Base-by-base conservation (phyloP, 345 rosid species). In the Pistacia vera region DNA sequence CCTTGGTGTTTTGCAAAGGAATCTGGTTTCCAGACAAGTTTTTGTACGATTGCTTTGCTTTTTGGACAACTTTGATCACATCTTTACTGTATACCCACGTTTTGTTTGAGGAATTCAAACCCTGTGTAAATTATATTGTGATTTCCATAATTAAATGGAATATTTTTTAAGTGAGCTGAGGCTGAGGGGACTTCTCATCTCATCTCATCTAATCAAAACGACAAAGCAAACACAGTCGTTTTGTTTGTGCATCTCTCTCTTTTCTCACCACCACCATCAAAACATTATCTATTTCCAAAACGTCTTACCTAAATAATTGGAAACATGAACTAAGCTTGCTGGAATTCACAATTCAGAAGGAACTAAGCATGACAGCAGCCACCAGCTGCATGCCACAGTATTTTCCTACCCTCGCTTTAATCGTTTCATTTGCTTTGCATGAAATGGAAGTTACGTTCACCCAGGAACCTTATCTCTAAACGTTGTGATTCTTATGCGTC, bases 21-120 rank as follows among this genome's bases (percentile, higher is more conserved):
- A 48, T 41, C 67, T 81, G 74, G 67, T 22, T 64, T 65, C 68
- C 77, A 81, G 81, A 75, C 75, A 73, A 64, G 79, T 30, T 38
- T 8, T 54, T 75, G 68, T 73, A 48, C 74, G 4, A 57, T 67
- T 46, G 56, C 17, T 51, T 74, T 62, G 44, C 25, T 61, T 79
- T 6, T 30, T 30, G 22, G 48, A 52, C 71, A 64, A 55, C 48
- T 46, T n/a, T 41, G 28, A 46, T 67, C 18, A 49, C 68, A 28
- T 28, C 61, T 18, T 67, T 22, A 75, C 78, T 76, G 81, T 71
- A 9, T 35, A 46, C 72, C 63, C 79, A 71, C 81, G 81, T 79
- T 82, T 79, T 79, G 66, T 77, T 72, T 76, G 59, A 48, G 22
- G 22, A 22, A 22, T 22, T 22, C 22, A 22, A 22, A 22, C 22